Evolutionary conservation across 441 rosid species (phyloP), one percentile per base, ranked within the genome.

Genomic region (Erodium moschatum): DNA sequence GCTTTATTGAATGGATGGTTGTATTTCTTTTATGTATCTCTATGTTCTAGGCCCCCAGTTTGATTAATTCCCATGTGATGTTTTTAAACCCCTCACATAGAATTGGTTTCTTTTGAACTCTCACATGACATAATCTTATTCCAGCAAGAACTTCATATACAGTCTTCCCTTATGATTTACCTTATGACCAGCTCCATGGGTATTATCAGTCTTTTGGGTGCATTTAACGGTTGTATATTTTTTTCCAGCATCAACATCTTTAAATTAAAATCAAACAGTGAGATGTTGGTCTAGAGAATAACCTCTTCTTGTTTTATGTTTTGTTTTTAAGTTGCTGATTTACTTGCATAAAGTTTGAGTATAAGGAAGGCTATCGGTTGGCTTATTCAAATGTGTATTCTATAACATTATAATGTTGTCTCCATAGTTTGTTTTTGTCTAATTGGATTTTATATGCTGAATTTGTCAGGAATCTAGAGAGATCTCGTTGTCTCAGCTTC

Each of bases 381-480:
- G 15, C 12, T 12, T 64, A 64, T 4, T n/a, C 67, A 64, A 64
- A 15, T n/a, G 11, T 61, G 12, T 60, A 21, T 61, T 11, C 15
- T 61, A 13, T 21, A 21, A 18, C 44, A 29, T n/a, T 24, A 8
- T 38, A 64, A 24, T 60, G 33, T 35, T 67, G 12, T 48, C 16
- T 29, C 29, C 38, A 33, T 64, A 44, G 40, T 31, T 69, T 71
- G 31, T 29, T 48, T 50, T 71, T 48, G 44, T 70, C 74, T 75
- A 61, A 81, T 33, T 31, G 60, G 58, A 15, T 62, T 69, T 66
- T 73, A n/a, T 52, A 48, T 80, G 71, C 74, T 75, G 69, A 27
- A 66, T 70, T 70, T 74, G 68, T 66, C 86, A 96, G 99, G 99
- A 96, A 80, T 68, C 83, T 38, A 88, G 85, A 56, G 99, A 96